A percentile compares a stretch with the other conserved stretches of the same genome.
phyloP scores from a whole-genome alignment of 345 rosid species.

The Lepidium aucheri region DNA sequence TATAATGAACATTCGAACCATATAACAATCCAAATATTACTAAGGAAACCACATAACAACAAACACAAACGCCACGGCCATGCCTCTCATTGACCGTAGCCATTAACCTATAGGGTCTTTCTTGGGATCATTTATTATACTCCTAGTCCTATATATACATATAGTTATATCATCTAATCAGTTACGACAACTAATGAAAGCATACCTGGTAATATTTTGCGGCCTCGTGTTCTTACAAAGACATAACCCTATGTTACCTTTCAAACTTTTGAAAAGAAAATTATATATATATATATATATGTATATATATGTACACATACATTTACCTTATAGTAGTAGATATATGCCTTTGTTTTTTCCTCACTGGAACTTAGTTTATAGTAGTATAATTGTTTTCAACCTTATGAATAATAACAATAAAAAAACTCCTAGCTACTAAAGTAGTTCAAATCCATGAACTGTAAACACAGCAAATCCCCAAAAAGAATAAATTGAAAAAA shows the following conservation, averaged over 20 bases:
- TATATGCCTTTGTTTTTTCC: background rate
- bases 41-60: constrained; percentile 9
- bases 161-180: background rate
- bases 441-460: background rate
- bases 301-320: background rate
- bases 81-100: constrained; percentile 4
- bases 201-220: constrained; percentile 4
- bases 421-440: background rate
- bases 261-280: background rate
- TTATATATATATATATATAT: background rate
- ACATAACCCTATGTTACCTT: background rate
- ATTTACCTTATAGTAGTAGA: too few relatives aligned
- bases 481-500: constrained; percentile 4
- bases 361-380: background rate
- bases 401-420: background rate
- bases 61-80: constrained; percentile 11
- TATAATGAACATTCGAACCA: background rate
- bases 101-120: constrained; percentile 21
- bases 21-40: constrained; percentile 8
- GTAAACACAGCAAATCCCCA: constrained; percentile 8
- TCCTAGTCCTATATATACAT: background rate
- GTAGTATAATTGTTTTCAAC: background rate
- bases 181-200: constrained; percentile 9
- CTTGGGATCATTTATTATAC: constrained; percentile 20
- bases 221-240: constrained; percentile 22